These are phyloP conservation scores for Vitis riparia DNA, from an alignment of 164 flowering plant genomes.

Conservation along the genomic window DNA sequence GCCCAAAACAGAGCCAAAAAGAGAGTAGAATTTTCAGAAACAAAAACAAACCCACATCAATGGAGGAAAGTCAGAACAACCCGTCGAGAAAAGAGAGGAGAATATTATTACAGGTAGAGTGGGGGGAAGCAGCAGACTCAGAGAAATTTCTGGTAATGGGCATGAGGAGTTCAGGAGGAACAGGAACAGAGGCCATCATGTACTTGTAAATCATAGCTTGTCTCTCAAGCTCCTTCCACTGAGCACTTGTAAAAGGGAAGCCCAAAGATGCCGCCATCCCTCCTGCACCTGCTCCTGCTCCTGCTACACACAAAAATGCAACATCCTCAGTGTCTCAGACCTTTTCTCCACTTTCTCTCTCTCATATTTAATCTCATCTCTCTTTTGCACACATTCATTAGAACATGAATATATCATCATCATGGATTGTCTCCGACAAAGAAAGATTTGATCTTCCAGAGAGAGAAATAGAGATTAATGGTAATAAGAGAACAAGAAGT, in stretches of 20 bases:
- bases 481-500: too few relatives aligned
- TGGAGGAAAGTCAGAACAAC: not conserved
- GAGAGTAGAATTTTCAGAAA: not conserved
- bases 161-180: constrained; percentile 49
- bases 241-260: constrained; percentile 45
- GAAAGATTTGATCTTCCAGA: not conserved
- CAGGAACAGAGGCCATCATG: constrained; percentile 54
- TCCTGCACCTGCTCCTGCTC: constrained; percentile 4
- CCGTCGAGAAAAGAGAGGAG: not conserved
- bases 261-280: constrained; percentile 26
- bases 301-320: constrained; percentile 7
- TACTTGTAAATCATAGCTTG: constrained; percentile 59
- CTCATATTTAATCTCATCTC: not conserved
- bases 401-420: too few relatives aligned
- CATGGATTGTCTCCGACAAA: too few relatives aligned
- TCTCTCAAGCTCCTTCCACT: constrained; percentile 56
- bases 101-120: constrained; percentile 10
- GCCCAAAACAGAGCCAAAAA: not conserved
- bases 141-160: constrained; percentile 15
- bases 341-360: not conserved
- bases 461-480: not conserved
- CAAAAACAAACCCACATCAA: not conserved
- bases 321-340: not conserved
- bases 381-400: not conserved
- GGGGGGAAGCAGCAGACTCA: constrained; percentile 8